Evolutionary conservation across 208 protist genomes (phyloP).

Genomic region (Sergeia podlipaevii): DNA sequence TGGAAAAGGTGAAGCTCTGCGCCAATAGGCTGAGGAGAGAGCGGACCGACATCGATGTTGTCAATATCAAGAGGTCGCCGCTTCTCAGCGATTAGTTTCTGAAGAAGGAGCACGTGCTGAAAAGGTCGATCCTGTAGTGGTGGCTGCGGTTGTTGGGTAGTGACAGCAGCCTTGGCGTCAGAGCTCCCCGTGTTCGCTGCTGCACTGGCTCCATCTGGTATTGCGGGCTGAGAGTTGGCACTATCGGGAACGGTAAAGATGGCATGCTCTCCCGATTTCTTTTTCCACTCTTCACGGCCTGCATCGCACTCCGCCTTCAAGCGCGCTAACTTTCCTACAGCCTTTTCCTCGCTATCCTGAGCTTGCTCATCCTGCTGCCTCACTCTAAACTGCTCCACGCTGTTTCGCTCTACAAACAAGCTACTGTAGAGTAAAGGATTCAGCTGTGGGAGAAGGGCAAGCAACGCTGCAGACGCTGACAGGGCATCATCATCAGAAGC

Average conservation of each 20-base stretch:
- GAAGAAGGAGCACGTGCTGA: conserved; percentile 48
- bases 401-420: too few species aligned
- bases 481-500: too few species aligned
- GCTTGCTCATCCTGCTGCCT: too few species aligned
- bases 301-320: conserved; percentile 33
- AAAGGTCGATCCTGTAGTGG: too few species aligned
- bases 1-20: conserved; percentile 62
- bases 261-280: conserved; percentile 33
- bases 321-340: conserved; percentile 24
- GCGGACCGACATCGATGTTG: conserved; percentile 30
- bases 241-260: conserved; percentile 33
- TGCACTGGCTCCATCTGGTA: neutral
- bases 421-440: too few species aligned
- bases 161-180: neutral
- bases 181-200: neutral
- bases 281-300: conserved; percentile 32
- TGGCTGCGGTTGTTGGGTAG: too few species aligned
- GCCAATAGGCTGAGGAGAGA: conserved; percentile 36
- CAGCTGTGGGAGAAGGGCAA: too few species aligned
- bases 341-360: too few species aligned
- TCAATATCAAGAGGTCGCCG: conserved; percentile 32
- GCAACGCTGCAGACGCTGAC: too few species aligned
- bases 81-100: conserved; percentile 40
- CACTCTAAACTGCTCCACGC: too few species aligned
- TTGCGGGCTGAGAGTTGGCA: neutral